These are phyloP conservation scores for Fusarium beomiforme DNA, from an alignment of 2,329 filamentous ascomycete genomes.

Conservation along the genomic window DNA sequence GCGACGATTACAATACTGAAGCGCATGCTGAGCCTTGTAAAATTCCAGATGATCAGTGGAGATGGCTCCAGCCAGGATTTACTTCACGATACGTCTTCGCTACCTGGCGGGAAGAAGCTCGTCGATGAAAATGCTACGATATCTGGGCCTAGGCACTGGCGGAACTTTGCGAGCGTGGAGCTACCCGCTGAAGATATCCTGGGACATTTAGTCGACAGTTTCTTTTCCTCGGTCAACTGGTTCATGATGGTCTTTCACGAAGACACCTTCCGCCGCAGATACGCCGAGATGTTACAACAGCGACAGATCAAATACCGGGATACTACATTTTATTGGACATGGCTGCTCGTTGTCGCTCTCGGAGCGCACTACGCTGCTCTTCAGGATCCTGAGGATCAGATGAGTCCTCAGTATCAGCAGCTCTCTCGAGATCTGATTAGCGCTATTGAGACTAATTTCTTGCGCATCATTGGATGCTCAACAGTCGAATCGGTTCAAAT, in stretches of 20 bases:
- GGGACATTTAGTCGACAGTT: fast-evolving
- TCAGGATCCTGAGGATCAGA: fast-evolving
- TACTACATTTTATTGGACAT: background rate
- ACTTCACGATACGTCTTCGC: background rate
- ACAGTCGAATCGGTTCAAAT: background rate
- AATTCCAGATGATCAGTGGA: background rate
- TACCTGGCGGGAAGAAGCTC: background rate
- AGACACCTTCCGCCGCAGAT: fast-evolving
- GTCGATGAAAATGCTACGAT: background rate
- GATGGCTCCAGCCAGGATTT: background rate
- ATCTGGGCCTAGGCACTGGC: background rate
- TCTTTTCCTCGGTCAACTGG: background rate
- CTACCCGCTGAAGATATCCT: fast-evolving
- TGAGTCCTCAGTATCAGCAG: background rate
- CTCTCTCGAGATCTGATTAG: background rate
- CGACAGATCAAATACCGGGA: background rate
- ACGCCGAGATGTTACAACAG: background rate
- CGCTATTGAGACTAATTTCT: background rate
- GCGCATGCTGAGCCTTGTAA: background rate
- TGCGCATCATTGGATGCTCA: background rate
- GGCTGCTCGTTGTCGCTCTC: background rate
- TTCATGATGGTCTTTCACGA: background rate
- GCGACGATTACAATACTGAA: background rate
- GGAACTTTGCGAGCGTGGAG: background rate
- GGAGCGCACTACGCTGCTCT: background rate